phyloP scores from a whole-genome alignment of 2,329 filamentous ascomycete species.

The Cladosporium austrohemisphaericum region DNA sequence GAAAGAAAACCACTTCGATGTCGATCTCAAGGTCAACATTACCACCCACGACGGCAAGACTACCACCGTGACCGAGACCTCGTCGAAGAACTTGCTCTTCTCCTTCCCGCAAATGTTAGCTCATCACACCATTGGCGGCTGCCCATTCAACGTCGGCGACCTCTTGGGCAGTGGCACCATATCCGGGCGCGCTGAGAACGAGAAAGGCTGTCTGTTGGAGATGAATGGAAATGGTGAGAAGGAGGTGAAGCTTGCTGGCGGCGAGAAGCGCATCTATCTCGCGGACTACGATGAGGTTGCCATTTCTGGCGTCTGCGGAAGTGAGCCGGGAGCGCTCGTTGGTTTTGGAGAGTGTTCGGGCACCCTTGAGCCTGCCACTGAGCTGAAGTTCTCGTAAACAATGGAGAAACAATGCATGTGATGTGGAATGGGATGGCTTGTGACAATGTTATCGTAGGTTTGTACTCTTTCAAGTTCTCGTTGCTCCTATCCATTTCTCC shows the following conservation, averaged over 20 bases:
- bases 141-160: constrained; percentile 69
- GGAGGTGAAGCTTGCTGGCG: constrained; percentile 57
- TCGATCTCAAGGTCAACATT: constrained; percentile 64
- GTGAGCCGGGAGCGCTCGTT: constrained; percentile 60
- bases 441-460: constrained; percentile 5
- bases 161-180: constrained; percentile 77
- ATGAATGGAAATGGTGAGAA: constrained; percentile 67
- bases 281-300: constrained; percentile 70
- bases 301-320: constrained; percentile 62
- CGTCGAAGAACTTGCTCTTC: constrained; percentile 67
- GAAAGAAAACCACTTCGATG: constrained; percentile 61
- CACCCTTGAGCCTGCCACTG: constrained; percentile 52
- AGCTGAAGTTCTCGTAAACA: constrained; percentile 18
- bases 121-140: constrained; percentile 73
- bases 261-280: constrained; percentile 66
- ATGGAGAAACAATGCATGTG: not conserved
- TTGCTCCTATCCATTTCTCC: not conserved
- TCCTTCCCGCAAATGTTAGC: constrained; percentile 81
- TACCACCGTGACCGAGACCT: constrained; percentile 53
- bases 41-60: constrained; percentile 46
- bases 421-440: not conserved
- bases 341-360: constrained; percentile 74
- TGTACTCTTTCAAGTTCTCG: not conserved
- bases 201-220: constrained; percentile 68
- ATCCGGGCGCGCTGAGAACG: constrained; percentile 56